phyloP scores from a whole-genome alignment of 495 filamentous ascomycete species.

The Penicillium waksmanii region DNA sequence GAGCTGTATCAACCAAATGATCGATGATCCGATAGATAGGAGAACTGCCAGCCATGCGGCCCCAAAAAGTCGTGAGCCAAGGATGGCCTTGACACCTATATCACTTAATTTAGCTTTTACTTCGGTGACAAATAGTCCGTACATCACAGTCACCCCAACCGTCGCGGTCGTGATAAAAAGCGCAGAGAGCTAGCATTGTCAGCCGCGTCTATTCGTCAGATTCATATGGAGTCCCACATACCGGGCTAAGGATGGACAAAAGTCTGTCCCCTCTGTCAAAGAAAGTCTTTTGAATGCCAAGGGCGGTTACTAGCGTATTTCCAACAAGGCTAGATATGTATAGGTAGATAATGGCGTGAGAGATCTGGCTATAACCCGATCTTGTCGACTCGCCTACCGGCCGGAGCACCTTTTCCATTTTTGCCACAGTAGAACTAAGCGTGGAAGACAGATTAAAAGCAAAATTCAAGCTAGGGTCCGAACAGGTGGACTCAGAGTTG shows the following conservation, averaged over 20 bases:
- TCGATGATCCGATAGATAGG: slow-evolving; percentile 3
- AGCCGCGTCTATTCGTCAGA: neutral
- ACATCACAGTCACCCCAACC: slow-evolving; percentile 5
- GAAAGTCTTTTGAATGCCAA: neutral
- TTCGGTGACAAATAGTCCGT: neutral
- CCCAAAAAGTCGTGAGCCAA: slow-evolving; percentile 1
- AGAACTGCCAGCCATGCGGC: slow-evolving; percentile 10
- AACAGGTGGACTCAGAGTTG: slow-evolving; percentile 1
- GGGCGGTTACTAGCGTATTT: slow-evolving; percentile 2
- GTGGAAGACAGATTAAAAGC: slow-evolving; percentile 13
- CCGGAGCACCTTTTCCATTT: neutral
- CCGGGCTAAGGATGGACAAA: neutral
- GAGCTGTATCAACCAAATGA: slow-evolving; percentile 7
- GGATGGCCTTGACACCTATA: slow-evolving; percentile 4
- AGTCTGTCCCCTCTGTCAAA: neutral
- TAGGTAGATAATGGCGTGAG: neutral
- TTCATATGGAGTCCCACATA: neutral
- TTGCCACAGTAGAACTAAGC: neutral
- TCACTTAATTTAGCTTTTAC: slow-evolving; percentile 3
- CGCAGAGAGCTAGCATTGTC: slow-evolving; percentile 2
- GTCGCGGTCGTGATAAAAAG: slow-evolving; percentile 2
- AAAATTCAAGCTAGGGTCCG: slow-evolving; percentile 10
- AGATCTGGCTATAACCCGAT: neutral
- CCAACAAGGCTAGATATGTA: slow-evolving; percentile 2
- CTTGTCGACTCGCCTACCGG: neutral